Percentiles rank a stretch among this genome's conserved stretches.
Evolutionary conservation across 192 early-diverging fungal species (phyloP).

Genomic region (Coemansia sp.): DNA sequence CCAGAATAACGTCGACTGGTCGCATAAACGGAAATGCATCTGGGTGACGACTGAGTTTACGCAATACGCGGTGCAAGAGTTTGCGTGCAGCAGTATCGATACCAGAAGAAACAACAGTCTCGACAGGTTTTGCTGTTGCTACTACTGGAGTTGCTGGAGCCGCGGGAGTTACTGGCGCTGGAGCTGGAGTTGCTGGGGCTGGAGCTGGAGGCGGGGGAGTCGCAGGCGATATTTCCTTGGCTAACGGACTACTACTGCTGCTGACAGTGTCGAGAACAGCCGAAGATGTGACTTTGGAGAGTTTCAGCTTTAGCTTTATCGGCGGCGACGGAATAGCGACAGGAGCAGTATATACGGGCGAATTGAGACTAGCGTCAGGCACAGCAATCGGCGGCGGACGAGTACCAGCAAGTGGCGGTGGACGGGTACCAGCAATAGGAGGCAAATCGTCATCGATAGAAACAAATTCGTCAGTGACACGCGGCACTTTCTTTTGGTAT

Average conservation of each 20-base stretch:
- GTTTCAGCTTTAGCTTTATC: constrained; percentile 53
- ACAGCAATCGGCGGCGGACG: constrained; percentile 33
- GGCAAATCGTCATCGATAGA: background rate
- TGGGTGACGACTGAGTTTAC: constrained; percentile 55
- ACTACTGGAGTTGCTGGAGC: background rate
- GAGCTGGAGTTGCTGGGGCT: background rate
- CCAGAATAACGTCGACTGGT: constrained; percentile 65
- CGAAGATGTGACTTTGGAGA: constrained; percentile 18
- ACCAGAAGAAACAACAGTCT: background rate
- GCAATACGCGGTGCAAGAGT: constrained; percentile 36
- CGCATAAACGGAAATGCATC: constrained; percentile 63
- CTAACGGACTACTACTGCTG: constrained; percentile 25
- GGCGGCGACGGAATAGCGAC: background rate
- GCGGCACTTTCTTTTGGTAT: constrained; percentile 11
- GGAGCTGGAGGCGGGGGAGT: background rate
- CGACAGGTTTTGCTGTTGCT: background rate
- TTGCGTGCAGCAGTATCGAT: constrained; percentile 18
- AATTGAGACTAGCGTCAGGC: constrained; percentile 25
- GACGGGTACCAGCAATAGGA: background rate
- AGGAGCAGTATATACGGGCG: constrained; percentile 20
- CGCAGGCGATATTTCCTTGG: constrained; percentile 3
- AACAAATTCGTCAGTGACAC: constrained; percentile 6
- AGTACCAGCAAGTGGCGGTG: constrained; percentile 38
- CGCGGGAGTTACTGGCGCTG: background rate
- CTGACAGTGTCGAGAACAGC: constrained; percentile 18